Conservation (phyloP, 2,329 filamentous ascomycete species). For the Chaetomiaceae sp. region DNA sequence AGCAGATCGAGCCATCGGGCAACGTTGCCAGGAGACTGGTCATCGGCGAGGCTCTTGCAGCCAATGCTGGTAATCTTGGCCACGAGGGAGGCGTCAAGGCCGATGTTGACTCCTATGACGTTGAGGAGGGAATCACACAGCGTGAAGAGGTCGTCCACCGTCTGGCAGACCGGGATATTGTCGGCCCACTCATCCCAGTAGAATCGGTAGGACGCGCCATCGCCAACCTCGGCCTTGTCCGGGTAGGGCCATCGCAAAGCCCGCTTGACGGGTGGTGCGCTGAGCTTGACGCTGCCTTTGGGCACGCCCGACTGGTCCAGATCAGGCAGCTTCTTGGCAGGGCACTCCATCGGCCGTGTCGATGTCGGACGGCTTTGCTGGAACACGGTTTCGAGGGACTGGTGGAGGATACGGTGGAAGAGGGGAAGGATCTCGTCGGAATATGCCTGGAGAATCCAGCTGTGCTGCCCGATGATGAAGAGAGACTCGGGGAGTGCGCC, state of each 20-base stretch:
- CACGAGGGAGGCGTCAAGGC: slow-evolving; percentile 70
- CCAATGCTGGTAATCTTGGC: slow-evolving; percentile 84
- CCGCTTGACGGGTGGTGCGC: slow-evolving; percentile 55
- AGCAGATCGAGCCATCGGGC: slow-evolving; percentile 80
- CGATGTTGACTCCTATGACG: slow-evolving; percentile 81
- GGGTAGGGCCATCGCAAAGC: slow-evolving; percentile 77
- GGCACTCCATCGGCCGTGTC: slow-evolving; percentile 26
- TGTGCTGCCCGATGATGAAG: slow-evolving; percentile 80
- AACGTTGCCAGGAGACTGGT: slow-evolving; percentile 63
- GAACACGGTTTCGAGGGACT: slow-evolving; percentile 71
- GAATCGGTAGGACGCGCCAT: slow-evolving; percentile 77
- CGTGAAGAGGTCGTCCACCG: slow-evolving; percentile 81
- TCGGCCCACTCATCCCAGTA: slow-evolving; percentile 98
- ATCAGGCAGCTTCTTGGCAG: slow-evolving; percentile 41
- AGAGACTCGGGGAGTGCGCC: slow-evolving; percentile 89
- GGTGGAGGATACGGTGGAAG: slow-evolving; percentile 77
- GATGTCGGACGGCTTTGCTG: slow-evolving; percentile 38
- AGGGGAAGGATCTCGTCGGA: slow-evolving; percentile 67
- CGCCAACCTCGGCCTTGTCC: slow-evolving; percentile 68
- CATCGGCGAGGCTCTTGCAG: slow-evolving; percentile 62
- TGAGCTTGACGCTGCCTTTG: slow-evolving; percentile 62
- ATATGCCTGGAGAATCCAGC: slow-evolving; percentile 83
- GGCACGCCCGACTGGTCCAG: slow-evolving; percentile 60
- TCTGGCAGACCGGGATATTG: slow-evolving; percentile 86
- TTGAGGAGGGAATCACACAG: slow-evolving; percentile 81